Evolutionary conservation across 192 early-diverging fungal species (phyloP).

Genomic region (Umbelopsis sp.): DNA sequence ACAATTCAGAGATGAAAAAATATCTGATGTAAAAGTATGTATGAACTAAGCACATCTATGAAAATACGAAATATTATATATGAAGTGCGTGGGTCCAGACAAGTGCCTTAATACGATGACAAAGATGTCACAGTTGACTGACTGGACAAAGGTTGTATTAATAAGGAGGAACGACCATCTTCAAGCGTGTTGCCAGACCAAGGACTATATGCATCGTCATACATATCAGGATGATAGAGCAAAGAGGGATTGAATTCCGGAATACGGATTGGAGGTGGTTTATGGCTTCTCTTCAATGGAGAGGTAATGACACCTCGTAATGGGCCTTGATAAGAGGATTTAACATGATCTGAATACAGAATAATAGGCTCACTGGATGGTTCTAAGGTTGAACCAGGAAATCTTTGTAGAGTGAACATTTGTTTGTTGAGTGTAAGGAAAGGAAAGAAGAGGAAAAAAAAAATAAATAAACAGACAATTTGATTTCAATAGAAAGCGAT

Average conservation of each 20-base stretch:
- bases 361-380: conserved; percentile 24
- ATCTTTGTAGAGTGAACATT: conserved; percentile 22
- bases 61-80: too few species aligned
- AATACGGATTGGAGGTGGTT: conserved; percentile 24
- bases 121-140: too few species aligned
- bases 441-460: not conserved
- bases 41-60: too few species aligned
- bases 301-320: conserved; percentile 12
- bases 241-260: conserved; percentile 9
- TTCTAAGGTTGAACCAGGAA: conserved; percentile 29
- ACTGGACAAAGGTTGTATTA: too few species aligned
- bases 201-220: not conserved
- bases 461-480: not conserved
- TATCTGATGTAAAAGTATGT: too few species aligned
- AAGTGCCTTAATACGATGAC: too few species aligned
- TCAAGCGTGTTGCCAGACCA: not conserved
- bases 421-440: not conserved
- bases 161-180: not conserved
- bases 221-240: not conserved
- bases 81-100: too few species aligned
- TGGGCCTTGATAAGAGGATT: conserved; percentile 7
- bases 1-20: too few species aligned
- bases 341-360: conserved; percentile 20
- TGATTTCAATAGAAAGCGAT: not conserved
- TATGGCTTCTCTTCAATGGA: conserved; percentile 13